Evolutionary conservation across 1,139 yeast species (phyloP), one percentile per base, ranked within the genome.

Genomic region (Pichia inconspicua): DNA sequence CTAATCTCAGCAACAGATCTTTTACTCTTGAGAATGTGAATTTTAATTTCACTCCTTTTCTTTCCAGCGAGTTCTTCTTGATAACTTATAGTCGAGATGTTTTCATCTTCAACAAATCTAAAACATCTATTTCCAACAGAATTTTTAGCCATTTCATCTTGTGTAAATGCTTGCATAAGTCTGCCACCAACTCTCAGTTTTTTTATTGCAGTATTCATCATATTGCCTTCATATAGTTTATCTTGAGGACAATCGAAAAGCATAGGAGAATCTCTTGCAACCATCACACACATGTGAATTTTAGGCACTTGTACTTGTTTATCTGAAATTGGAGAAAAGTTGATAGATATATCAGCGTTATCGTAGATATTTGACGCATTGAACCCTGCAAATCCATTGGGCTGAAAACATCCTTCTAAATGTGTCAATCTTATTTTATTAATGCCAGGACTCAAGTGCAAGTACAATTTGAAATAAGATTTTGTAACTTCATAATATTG

Each of bases 91-190:
- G 86, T 75, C 51, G 80, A 83, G 42, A 61, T 59, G 7, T 68
- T 63, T 51, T 65, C 63, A 58, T 86, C 95, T 58, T 92, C 96
- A 7, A 74, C 83, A 56, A 89, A 84, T 52, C 81, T 80, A 66
- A 89, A 89, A 5, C 85, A 74, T 51, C 97, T 69, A 55, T 84
- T 80, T 28, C 96, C 95, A 58, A 87, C 77, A 0, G 95, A 94
- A 47, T 77, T 75, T 39, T 82, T 69, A 50, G 81, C 67, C 96
- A 92, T 88, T 62, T 90, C 97, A 57, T 92, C 97, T 56, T 82
- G 83, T 0, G 97, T 90, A 63, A 79, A 90, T 0, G 97, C 96
- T 59, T 88, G 90, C 96, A 89, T 88, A 65, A 92, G 65, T 58
- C 96, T 73, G 4, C 87, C 96, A 8, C 90, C 97, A 52, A 88